These are phyloP conservation scores for Parafenestella ontariensis DNA, from an alignment of 2,329 filamentous ascomycete genomes.

Conservation along the genomic window DNA sequence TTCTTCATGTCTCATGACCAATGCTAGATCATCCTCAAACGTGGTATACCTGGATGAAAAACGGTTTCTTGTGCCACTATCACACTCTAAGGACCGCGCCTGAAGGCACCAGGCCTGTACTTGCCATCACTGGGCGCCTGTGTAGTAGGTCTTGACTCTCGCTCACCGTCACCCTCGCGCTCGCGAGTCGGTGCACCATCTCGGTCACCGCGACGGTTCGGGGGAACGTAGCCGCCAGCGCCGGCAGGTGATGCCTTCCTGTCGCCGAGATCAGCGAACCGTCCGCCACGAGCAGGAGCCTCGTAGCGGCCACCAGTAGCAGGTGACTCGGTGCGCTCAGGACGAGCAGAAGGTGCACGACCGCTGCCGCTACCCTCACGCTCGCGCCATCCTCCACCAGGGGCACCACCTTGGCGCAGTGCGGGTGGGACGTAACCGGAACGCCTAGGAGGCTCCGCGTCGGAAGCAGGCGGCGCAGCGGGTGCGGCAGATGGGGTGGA, in stretches of 20 bases:
- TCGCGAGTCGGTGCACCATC: constrained; percentile 30
- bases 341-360: constrained; percentile 30
- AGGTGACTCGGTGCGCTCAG: constrained; percentile 38
- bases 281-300: constrained; percentile 34
- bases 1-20: constrained; percentile 7
- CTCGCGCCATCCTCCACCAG: constrained; percentile 46
- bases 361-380: constrained; percentile 42
- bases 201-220: constrained; percentile 30
- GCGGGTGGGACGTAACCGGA: constrained; percentile 57
- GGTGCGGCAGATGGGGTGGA: constrained; percentile 36
- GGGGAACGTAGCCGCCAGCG: constrained; percentile 39
- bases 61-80: constrained; percentile 6
- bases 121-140: constrained; percentile 44
- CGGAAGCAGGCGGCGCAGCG: constrained; percentile 41
- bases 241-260: constrained; percentile 42
- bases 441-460: constrained; percentile 47
- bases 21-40: constrained; percentile 13
- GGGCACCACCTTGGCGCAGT: constrained; percentile 47
- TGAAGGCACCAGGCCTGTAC: constrained; percentile 51
- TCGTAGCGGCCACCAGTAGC: constrained; percentile 40
- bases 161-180: constrained; percentile 35
- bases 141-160: constrained; percentile 31
- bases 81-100: constrained; percentile 21
- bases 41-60: constrained; percentile 8
- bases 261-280: constrained; percentile 36